phyloP scores from a whole-genome alignment of 2,329 filamentous ascomycete species.

The Aspergillus ruber region DNA sequence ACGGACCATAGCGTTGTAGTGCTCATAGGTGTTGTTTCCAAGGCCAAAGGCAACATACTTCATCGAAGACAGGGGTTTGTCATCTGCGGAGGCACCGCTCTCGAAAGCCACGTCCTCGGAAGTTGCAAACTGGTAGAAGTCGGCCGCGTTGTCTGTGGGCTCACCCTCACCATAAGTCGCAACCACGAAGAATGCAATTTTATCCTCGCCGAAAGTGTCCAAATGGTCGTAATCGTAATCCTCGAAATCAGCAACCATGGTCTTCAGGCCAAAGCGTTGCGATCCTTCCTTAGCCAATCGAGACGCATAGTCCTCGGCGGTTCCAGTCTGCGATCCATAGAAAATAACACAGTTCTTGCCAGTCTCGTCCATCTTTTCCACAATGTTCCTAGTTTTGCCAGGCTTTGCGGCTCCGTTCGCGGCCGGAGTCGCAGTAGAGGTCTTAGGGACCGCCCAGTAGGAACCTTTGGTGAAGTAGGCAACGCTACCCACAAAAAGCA shows the following conservation, averaged over 20 bases:
- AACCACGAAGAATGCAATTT: slow-evolving; percentile 88
- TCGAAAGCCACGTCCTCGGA: slow-evolving; percentile 77
- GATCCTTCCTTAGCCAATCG: slow-evolving; percentile 95
- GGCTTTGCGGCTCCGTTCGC: slow-evolving; percentile 64
- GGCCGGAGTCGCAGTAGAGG: slow-evolving; percentile 63
- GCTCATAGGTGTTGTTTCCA: slow-evolving; percentile 98
- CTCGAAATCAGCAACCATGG: slow-evolving; percentile 96
- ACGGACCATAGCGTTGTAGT: slow-evolving; percentile 98
- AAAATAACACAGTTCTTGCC: slow-evolving; percentile 98
- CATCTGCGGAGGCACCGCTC: slow-evolving; percentile 54
- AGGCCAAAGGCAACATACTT: slow-evolving; percentile 94
- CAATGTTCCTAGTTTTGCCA: slow-evolving; percentile 81
- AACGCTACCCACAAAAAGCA: slow-evolving; percentile 75
- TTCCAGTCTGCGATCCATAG: slow-evolving; percentile 97
- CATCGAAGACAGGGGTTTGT: slow-evolving; percentile 71
- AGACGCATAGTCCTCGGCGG: slow-evolving; percentile 95
- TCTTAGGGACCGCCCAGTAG: slow-evolving; percentile 73
- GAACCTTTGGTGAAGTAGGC: slow-evolving; percentile 98
- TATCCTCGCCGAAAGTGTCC: slow-evolving; percentile 80
- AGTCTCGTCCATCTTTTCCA: slow-evolving; percentile 92
- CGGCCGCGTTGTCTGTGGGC: slow-evolving; percentile 96
- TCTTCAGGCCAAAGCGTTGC: slow-evolving; percentile 91
- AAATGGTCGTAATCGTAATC: slow-evolving; percentile 97
- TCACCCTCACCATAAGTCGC: slow-evolving; percentile 98
- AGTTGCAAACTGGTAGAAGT: slow-evolving; percentile 94